Percentiles rank a stretch among this genome's conserved stretches.
phyloP scores from a whole-genome alignment of 2,329 filamentous ascomycete genomes.

The Diatrype stigma region DNA sequence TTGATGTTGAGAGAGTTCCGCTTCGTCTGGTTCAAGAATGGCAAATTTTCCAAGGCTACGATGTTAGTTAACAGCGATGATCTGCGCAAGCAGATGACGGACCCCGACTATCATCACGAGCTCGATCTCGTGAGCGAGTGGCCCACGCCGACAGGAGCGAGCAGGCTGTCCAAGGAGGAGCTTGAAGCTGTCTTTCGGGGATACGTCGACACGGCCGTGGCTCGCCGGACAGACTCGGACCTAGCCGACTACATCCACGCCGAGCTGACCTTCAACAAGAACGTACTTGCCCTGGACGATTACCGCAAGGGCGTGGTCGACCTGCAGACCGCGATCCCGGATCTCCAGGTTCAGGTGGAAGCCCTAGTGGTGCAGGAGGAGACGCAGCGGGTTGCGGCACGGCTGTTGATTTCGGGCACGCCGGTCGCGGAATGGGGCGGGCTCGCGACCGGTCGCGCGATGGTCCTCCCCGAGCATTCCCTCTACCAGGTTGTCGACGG shows the following conservation, averaged over 20 bases:
- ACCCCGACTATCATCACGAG: slow-evolving; percentile 2
- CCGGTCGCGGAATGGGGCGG: slow-evolving; percentile 9
- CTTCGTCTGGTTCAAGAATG: slow-evolving; percentile 12
- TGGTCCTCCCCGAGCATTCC: slow-evolving; percentile 9
- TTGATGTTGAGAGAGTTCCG: slow-evolving; percentile 9
- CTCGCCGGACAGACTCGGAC: slow-evolving; percentile 4
- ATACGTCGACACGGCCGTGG: slow-evolving; percentile 11
- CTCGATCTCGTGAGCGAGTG: slow-evolving; percentile 11
- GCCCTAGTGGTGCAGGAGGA: slow-evolving; percentile 11
- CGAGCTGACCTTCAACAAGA: slow-evolving; percentile 10
- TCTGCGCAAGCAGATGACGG: slow-evolving; percentile 12
- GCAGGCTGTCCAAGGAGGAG: slow-evolving; percentile 3
- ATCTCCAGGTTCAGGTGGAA: slow-evolving; percentile 10
- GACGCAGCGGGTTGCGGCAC: slow-evolving; percentile 12
- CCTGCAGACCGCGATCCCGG: slow-evolving; percentile 5
- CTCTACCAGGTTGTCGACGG: slow-evolving; percentile 14
- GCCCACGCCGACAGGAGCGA: slow-evolving; percentile 2
- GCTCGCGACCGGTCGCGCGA: slow-evolving; percentile 6
- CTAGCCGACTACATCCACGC: slow-evolving; percentile 9
- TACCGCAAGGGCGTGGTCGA: neutral
- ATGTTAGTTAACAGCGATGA: slow-evolving; percentile 13
- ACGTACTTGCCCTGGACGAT: neutral
- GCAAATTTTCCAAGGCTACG: slow-evolving; percentile 10
- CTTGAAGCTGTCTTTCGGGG: slow-evolving; percentile 8
- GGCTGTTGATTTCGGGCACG: slow-evolving; percentile 10